These are phyloP conservation scores for Fraxinus angustifolia DNA, from an alignment of 305 asterid species.

Conservation along the genomic window DNA sequence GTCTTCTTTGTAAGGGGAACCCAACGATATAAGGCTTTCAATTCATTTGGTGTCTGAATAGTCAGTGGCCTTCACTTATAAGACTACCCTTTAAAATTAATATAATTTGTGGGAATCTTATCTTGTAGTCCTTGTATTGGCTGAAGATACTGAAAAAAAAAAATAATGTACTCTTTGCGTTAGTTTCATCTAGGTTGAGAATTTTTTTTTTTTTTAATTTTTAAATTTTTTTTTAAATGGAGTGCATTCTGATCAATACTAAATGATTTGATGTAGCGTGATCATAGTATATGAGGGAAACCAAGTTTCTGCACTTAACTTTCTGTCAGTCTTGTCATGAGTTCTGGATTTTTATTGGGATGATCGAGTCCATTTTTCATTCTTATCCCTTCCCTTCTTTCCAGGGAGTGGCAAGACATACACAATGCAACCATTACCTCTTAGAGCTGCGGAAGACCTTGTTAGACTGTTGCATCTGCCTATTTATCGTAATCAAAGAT, in stretches of 20 bases:
- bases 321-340: conserved; percentile 7
- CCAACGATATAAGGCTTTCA: not conserved
- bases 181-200: not conserved
- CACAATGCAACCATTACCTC: conserved; percentile 98
- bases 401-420: conserved; percentile 98
- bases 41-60: not conserved
- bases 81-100: not conserved
- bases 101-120: not conserved
- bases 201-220: not conserved
- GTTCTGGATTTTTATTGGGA: not conserved
- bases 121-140: not conserved
- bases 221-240: not conserved
- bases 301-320: conserved; percentile 13
- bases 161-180: not conserved
- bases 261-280: conserved; percentile 13
- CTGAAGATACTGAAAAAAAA: not conserved
- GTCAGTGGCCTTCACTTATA: not conserved
- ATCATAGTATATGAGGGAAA: conserved; percentile 7
- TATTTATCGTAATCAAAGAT: conserved; percentile 78
- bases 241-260: not conserved
- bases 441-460: conserved; percentile 93
- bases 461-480: conserved; percentile 85
- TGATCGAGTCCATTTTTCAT: not conserved
- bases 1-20: not conserved
- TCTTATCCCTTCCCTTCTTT: conserved; percentile 7